Conservation (phyloP, 371 early-diverging fungal species). For the Circinella minor region DNA sequence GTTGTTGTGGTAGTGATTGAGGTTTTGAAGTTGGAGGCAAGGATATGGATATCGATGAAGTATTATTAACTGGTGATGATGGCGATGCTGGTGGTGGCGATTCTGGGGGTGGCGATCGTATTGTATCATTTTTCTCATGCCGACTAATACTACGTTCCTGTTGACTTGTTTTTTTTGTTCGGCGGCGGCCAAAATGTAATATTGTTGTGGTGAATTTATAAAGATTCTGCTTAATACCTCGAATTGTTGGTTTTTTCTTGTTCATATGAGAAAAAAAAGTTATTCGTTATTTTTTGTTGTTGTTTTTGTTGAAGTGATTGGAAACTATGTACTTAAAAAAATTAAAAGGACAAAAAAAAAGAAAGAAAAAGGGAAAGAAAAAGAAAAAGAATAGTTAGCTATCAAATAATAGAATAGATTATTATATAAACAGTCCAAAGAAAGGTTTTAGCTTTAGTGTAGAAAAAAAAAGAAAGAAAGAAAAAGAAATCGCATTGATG, state of each 20-base stretch:
- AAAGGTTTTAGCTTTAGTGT: too few relatives aligned
- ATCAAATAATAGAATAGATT: too few relatives aligned
- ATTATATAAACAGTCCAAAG: too few relatives aligned
- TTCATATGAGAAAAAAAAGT: neutral
- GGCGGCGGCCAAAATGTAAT: neutral
- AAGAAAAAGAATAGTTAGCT: too few relatives aligned
- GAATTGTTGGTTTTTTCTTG: neutral
- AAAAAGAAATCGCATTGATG: too few relatives aligned
- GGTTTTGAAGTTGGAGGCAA: too few relatives aligned
- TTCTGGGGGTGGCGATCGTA: neutral
- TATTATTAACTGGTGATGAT: neutral
- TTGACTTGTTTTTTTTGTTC: neutral
- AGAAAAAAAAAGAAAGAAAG: too few relatives aligned
- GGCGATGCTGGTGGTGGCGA: constrained; percentile 1
- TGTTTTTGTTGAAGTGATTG: neutral
- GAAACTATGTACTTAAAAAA: neutral
- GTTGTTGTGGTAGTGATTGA: neutral
- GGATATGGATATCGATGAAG: too few relatives aligned
- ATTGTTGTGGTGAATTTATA: neutral
- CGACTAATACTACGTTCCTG: neutral
- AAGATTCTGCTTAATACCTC: neutral
- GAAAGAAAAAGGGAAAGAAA: too few relatives aligned
- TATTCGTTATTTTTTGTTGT: neutral
- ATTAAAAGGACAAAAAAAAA: constrained; percentile 1
- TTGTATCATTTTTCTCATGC: constrained; percentile 2